phyloP scores from a whole-genome alignment of 2,329 filamentous ascomycete genomes.

The Aureobasidium leucospermi region DNA sequence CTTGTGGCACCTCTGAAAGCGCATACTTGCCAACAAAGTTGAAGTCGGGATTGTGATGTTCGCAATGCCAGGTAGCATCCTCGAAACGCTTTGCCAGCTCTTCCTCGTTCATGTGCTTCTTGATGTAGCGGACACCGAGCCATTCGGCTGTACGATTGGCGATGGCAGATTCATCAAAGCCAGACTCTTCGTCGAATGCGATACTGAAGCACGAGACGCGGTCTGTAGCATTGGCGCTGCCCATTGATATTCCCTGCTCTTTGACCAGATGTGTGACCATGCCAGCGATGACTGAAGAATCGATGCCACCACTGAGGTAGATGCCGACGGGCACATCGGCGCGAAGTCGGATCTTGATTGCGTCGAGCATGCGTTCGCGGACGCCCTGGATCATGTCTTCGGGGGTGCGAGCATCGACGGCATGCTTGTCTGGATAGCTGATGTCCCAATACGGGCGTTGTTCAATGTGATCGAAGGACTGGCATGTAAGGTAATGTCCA shows the following conservation, averaged over 20 bases:
- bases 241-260: conserved; percentile 40
- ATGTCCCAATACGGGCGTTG: conserved; percentile 47
- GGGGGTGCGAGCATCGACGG: conserved; percentile 37
- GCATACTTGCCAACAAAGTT: conserved; percentile 47
- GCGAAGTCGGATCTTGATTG: conserved; percentile 45
- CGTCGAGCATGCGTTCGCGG: conserved; percentile 43
- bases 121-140: conserved; percentile 39
- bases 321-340: conserved; percentile 53
- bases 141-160: conserved; percentile 42
- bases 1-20: conserved; percentile 38
- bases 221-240: conserved; percentile 35
- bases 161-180: conserved; percentile 45
- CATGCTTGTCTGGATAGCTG: conserved; percentile 43
- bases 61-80: conserved; percentile 39
- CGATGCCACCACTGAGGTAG: conserved; percentile 51
- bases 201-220: conserved; percentile 45
- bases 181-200: conserved; percentile 43
- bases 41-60: conserved; percentile 43
- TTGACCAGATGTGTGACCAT: conserved; percentile 48
- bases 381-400: conserved; percentile 47
- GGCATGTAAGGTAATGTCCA: conserved; percentile 38
- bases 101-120: conserved; percentile 38
- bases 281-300: conserved; percentile 51
- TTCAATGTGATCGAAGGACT: conserved; percentile 32
- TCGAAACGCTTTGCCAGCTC: conserved; percentile 37